Base-by-base conservation (phyloP, 257 asterid genomes). In the Cynanchum wilfordii region DNA sequence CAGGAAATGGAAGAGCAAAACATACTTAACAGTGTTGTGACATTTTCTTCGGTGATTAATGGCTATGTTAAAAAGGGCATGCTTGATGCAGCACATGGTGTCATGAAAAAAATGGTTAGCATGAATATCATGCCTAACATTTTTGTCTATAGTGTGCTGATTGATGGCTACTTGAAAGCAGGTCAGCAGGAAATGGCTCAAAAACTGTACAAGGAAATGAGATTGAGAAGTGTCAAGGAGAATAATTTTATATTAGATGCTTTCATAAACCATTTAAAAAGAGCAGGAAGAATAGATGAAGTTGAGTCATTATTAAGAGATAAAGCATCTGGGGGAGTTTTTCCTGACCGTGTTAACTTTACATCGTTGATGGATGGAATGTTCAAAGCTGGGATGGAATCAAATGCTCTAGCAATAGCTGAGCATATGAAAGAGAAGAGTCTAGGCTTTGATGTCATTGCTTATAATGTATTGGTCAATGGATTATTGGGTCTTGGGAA, bases 331-430 rank as follows among this genome's bases (percentile, higher is more conserved):
- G 81, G 82, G 55, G 97, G 96, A 68, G 79, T 85, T 82, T 54
- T 70, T 66, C 94, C 91, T 47, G 99, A 91, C 82, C 82, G 71
- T 79, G 95, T 91, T 47, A 94, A 85, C 74, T 89, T 88, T 82
- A 91, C 99, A 7, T 83, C 93, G 36, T 75, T 94, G 75, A 89
- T 94, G 91, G 97, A 91, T 79, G 95, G 84, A 38, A 79, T 91
- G 72, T 94, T 94, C 82, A 91, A 94, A 86, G 80, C 89, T 50
- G 97, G 97, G 68, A 86, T 84, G 79, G 87, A 71, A 5, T 82
- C 97, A 0, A 81, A 87, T 74, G 97, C 99, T 73, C 84, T 94
- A 52, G 87, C 81, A 78, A 82, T 88, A 64, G 91, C 86, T 57
- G 82, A 88, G 84, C 96, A 86, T 81, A 85, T 91, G 76, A 81